Evolutionary conservation across 768 basidiomycete genomes (phyloP), one percentile per base, ranked within the genome.

Genomic region (Leccinum pellstonianum): DNA sequence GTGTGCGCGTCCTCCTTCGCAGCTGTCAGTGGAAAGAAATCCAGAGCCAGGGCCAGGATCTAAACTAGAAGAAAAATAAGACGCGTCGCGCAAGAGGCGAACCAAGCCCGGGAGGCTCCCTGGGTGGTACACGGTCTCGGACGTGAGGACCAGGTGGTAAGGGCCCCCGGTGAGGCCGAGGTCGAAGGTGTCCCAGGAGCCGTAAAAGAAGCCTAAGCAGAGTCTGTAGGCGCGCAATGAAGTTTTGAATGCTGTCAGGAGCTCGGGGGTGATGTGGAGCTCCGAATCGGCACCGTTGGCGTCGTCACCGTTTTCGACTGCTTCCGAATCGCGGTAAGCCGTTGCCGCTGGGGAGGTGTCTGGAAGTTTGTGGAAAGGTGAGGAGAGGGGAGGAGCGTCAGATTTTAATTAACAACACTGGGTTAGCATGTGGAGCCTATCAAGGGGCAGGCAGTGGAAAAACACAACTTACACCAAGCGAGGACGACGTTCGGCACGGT

Each of bases 111-210:
- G 75, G 2, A 96, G 79, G 61, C 83, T 87, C 1, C 85, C 81
- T 11, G 79, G 75, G 27, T 85, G 80, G 69, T 99, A 98, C 21
- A 98, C 93, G 43, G 96, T 98, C 75, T 99, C 96, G 25, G 92
- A 91, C 0, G 94, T 93, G 53, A 98, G 75, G 2, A 97, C 77
- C 47, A 95, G 63, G 66, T 94, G 83, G 73, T 90, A 93, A 3
- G 64, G 69, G 8, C 77, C 76, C 14, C 73, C 73, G 1, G 74
- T 49, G 9, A 41, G 60, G 14, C 54, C 25, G 1, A 77, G 61
- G 58, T 81, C 74, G 60, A 87, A 86, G 10, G 76, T 70, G 17
- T 78, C 74, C 96, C 96, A 99, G 15, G 90, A 83, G 2, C 96
- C 95, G 21, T 86, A 81, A 68, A 88, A 93, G 75, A 98, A 91